Evolutionary conservation across 306 rosid species (phyloP).

Genomic region (Adenanthera pavonina): DNA sequence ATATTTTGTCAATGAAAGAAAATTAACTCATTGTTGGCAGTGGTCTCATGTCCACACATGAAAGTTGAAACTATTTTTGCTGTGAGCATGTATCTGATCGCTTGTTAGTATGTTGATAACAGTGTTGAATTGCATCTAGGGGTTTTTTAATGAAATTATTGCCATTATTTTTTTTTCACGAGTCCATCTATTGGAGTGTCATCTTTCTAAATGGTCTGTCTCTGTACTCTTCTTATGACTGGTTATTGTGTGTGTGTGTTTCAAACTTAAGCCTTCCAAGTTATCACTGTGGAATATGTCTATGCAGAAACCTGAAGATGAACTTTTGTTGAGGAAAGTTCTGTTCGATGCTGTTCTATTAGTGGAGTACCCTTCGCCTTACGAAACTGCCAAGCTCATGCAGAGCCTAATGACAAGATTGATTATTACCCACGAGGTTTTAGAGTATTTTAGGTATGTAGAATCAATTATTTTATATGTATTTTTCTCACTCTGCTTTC

Average conservation of each 20-base stretch:
- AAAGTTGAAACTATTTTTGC: neutral
- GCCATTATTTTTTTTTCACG: neutral
- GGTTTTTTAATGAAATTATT: neutral
- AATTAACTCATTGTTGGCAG: neutral
- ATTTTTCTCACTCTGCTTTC: slow-evolving; percentile 15
- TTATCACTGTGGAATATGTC: slow-evolving; percentile 25
- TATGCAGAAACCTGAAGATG: slow-evolving; percentile 73
- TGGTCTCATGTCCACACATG: neutral
- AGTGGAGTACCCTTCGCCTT: slow-evolving; percentile 74
- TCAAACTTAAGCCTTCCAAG: slow-evolving; percentile 23
- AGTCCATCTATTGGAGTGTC: slow-evolving; percentile 22
- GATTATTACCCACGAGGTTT: slow-evolving; percentile 66
- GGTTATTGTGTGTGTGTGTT: slow-evolving; percentile 11
- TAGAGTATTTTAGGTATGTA: slow-evolving; percentile 64
- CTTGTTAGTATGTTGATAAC: neutral
- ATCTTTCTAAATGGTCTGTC: neutral
- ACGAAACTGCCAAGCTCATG: slow-evolving; percentile 44
- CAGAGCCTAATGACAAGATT: slow-evolving; percentile 61
- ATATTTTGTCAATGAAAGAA: neutral
- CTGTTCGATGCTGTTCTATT: slow-evolving; percentile 70
- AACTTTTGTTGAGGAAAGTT: slow-evolving; percentile 64
- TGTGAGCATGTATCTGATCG: neutral
- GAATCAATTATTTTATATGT: slow-evolving; percentile 16
- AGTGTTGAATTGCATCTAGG: neutral
- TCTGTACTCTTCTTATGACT: slow-evolving; percentile 12